Evolutionary conservation across 2,329 filamentous ascomycete genomes (phyloP).

Genomic region (Meredithiella fracta): DNA sequence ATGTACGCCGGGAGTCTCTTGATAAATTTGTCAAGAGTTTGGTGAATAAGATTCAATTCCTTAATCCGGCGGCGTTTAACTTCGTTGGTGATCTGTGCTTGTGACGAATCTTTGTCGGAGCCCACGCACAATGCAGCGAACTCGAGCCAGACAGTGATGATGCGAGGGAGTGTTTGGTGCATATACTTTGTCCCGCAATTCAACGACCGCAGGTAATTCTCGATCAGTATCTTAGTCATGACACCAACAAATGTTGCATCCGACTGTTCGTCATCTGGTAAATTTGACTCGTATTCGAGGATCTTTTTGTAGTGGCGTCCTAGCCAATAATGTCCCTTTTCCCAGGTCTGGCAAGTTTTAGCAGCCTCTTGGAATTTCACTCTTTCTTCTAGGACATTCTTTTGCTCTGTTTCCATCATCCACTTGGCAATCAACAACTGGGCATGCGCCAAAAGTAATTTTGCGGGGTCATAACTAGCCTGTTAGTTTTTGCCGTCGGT

Average conservation of each 20-base stretch:
- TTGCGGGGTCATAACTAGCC: slow-evolving; percentile 20
- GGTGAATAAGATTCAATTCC: slow-evolving; percentile 53
- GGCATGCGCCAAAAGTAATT: slow-evolving; percentile 55
- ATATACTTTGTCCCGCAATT: slow-evolving; percentile 87
- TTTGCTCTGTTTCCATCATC: slow-evolving; percentile 90
- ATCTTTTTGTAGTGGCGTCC: slow-evolving; percentile 96
- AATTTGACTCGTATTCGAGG: slow-evolving; percentile 68
- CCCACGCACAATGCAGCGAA: slow-evolving; percentile 54
- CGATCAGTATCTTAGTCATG: slow-evolving; percentile 72
- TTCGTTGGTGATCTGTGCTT: slow-evolving; percentile 29
- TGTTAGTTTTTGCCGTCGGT: slow-evolving; percentile 21
- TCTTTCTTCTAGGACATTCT: slow-evolving; percentile 62
- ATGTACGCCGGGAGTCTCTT: slow-evolving; percentile 55
- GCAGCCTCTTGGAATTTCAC: slow-evolving; percentile 70
- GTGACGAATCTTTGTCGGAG: not conserved
- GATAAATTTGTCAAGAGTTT: slow-evolving; percentile 65
- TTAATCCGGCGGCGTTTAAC: slow-evolving; percentile 41
- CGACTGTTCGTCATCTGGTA: slow-evolving; percentile 60
- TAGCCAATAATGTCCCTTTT: slow-evolving; percentile 94
- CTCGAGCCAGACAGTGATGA: slow-evolving; percentile 88
- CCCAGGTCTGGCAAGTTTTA: slow-evolving; percentile 58
- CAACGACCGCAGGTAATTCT: slow-evolving; percentile 80
- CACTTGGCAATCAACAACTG: slow-evolving; percentile 87
- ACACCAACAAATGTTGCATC: slow-evolving; percentile 67
- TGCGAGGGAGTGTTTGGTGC: slow-evolving; percentile 80